Evolutionary conservation across 148 eudicot genomes (phyloP).

Genomic region (Cornus kousa): DNA sequence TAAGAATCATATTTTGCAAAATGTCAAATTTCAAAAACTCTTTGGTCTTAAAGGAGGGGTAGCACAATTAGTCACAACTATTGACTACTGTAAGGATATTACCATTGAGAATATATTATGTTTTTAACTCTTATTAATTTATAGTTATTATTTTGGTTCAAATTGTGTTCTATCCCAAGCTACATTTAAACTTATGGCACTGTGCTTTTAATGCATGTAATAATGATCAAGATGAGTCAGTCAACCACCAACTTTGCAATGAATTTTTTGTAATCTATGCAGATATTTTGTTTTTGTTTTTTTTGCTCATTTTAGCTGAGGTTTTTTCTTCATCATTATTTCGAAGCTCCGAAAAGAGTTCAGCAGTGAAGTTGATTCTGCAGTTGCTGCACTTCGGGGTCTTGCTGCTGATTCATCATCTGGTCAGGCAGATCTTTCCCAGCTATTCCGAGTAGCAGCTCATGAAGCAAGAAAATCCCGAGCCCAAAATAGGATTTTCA

Average conservation of each 20-base stretch:
- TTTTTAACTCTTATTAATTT: too few relatives aligned
- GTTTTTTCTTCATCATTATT: neutral
- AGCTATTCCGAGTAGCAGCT: conserved; percentile 68
- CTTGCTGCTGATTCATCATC: conserved; percentile 47
- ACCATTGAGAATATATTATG: too few relatives aligned
- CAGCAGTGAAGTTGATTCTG: conserved; percentile 57
- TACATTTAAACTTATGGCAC: too few relatives aligned
- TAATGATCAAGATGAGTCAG: neutral
- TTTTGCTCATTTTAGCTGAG: neutral
- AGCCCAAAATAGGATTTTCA: conserved; percentile 64
- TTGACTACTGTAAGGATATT: too few relatives aligned
- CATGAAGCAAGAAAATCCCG: conserved; percentile 92
- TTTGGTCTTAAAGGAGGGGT: too few relatives aligned
- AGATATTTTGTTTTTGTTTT: too few relatives aligned
- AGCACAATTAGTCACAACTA: too few relatives aligned
- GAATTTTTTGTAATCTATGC: neutral
- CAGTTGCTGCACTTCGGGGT: conserved; percentile 51
- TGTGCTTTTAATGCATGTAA: too few relatives aligned
- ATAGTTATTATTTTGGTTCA: too few relatives aligned
- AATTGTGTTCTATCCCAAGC: too few relatives aligned
- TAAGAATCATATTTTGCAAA: too few relatives aligned
- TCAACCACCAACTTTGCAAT: neutral
- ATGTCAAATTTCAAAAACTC: too few relatives aligned
- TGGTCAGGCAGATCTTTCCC: conserved; percentile 82
- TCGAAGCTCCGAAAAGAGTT: conserved; percentile 79